These are phyloP conservation scores for Cairneyella variabilis DNA, from an alignment of 495 filamentous ascomycete genomes.

Conservation along the genomic window DNA sequence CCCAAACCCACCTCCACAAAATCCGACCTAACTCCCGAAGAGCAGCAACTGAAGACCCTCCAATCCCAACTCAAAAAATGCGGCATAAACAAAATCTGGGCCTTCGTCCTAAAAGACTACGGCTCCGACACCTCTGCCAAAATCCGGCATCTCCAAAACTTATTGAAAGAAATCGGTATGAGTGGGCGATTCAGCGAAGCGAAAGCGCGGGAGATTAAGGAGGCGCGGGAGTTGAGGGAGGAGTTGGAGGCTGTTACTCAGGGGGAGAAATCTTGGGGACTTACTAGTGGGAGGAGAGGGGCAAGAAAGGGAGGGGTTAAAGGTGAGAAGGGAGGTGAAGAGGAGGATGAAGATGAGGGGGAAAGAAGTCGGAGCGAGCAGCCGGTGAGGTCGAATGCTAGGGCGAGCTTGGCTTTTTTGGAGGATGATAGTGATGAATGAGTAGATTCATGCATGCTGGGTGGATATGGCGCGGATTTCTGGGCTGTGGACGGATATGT, in stretches of 20 bases:
- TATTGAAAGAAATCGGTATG: slow-evolving; percentile 83
- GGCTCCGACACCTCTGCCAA: slow-evolving; percentile 67
- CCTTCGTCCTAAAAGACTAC: slow-evolving; percentile 72
- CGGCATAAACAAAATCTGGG: slow-evolving; percentile 92
- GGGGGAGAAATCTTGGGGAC: slow-evolving; percentile 74
- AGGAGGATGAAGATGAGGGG: slow-evolving; percentile 27
- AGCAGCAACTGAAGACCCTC: slow-evolving; percentile 79
- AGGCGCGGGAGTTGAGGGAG: slow-evolving; percentile 71
- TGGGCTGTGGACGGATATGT: too few species aligned
- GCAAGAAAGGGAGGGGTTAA: slow-evolving; percentile 30
- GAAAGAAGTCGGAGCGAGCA: slow-evolving; percentile 3
- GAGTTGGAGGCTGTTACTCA: slow-evolving; percentile 81
- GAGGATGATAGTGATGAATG: slow-evolving; percentile 19
- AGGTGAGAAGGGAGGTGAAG: slow-evolving; percentile 32
- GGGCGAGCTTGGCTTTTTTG: slow-evolving; percentile 26
- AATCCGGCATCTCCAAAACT: slow-evolving; percentile 71
- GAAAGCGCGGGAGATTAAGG: slow-evolving; percentile 81
- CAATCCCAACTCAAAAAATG: slow-evolving; percentile 88
- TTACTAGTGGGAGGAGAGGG: slow-evolving; percentile 31
- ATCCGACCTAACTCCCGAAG: slow-evolving; percentile 55
- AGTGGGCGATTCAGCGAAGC: slow-evolving; percentile 77
- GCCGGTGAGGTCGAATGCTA: slow-evolving; percentile 14
- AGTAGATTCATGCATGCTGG: slow-evolving; percentile 1
- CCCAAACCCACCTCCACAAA: slow-evolving; percentile 21
- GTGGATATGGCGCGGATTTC: too few species aligned